These are phyloP conservation scores for Lavandula angustifolia DNA, from an alignment of 257 asterid genomes.

Conservation along the genomic window DNA sequence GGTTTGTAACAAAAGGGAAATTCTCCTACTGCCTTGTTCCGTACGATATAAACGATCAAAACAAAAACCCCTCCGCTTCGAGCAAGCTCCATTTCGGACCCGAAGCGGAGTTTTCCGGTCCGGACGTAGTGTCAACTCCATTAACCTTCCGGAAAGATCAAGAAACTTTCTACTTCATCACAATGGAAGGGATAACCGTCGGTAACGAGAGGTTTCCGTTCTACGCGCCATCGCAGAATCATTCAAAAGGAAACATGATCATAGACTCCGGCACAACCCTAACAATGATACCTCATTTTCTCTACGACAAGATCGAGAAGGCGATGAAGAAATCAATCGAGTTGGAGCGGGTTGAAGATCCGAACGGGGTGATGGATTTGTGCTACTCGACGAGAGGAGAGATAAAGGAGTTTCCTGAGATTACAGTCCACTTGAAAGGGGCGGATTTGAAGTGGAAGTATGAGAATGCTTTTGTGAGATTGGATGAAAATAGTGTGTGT, in stretches of 20 bases:
- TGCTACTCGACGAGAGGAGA: constrained; percentile 22
- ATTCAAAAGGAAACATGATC: constrained; percentile 38
- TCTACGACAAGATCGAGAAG: constrained; percentile 21
- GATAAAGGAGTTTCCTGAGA: not conserved
- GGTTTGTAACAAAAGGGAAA: constrained; percentile 24
- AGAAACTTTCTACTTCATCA: constrained; percentile 23
- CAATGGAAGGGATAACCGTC: constrained; percentile 32
- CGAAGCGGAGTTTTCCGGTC: constrained; percentile 28
- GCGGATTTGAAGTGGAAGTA: constrained; percentile 36
- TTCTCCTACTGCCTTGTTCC: constrained; percentile 49
- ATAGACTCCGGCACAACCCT: constrained; percentile 53
- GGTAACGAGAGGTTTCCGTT: constrained; percentile 22
- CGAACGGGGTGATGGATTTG: constrained; percentile 17
- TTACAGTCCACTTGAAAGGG: constrained; percentile 40
- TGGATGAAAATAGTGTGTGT: constrained; percentile 5
- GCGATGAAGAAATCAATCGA: constrained; percentile 8
- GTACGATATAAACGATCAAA: too few species aligned
- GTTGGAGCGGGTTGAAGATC: constrained; percentile 21
- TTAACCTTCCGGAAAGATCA: not conserved
- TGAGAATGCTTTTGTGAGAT: constrained; percentile 31
- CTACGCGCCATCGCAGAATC: not conserved
- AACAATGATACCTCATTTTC: not conserved
- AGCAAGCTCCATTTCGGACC: constrained; percentile 41
- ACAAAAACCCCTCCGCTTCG: not conserved
- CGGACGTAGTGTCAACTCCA: constrained; percentile 34